Base-by-base conservation (phyloP, 768 basidiomycete species). In the Amanita rubescens region DNA sequence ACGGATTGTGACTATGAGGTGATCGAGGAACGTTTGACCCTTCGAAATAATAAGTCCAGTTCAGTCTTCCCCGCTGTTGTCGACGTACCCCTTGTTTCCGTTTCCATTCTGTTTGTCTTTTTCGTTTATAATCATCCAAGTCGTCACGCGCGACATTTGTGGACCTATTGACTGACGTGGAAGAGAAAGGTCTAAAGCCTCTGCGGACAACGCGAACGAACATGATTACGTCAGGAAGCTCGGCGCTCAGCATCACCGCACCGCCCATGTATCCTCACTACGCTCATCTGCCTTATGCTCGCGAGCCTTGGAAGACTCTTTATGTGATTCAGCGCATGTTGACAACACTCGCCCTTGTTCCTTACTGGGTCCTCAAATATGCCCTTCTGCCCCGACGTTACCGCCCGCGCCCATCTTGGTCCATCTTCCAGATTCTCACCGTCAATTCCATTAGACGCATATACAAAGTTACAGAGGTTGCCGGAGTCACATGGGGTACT, bases 21-120 rank as follows among this genome's bases (percentile, higher is more conserved):
- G 80, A 70, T 95, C 93, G 3, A 94, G 74, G 61, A 94, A 96
- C 0, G 78, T 72, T 62, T 86, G 82, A 4, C 86, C 87, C 86
- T 92, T 58, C 47, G 15, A n/a, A 46, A 49, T 38, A 20, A 37
- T 47, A 9, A n/a, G 49, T 55, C 54, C 42, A 59, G 56, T 39
- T 57, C 57, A 30, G 27, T 7, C 24, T 41, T 17, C 49, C 11
- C 44, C 34, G 27, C 11, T 35, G n/a, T 43, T 41, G 14, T 33
- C 35, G 19, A 33, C 84, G 59, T 49, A 88, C 87, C 44, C 75
- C 73, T 66, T 89, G 87, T 57, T 78, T 75, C 53, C 87, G 76
- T 65, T 88, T 90, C 77, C 87, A 87, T 59, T 89, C 87, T 4
- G 85, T 81, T 62, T 77, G 80, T 42, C 80, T 72, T 57, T 75